phyloP scores from a whole-genome alignment of 805 yeast species.

The Kodamaea restingae region DNA sequence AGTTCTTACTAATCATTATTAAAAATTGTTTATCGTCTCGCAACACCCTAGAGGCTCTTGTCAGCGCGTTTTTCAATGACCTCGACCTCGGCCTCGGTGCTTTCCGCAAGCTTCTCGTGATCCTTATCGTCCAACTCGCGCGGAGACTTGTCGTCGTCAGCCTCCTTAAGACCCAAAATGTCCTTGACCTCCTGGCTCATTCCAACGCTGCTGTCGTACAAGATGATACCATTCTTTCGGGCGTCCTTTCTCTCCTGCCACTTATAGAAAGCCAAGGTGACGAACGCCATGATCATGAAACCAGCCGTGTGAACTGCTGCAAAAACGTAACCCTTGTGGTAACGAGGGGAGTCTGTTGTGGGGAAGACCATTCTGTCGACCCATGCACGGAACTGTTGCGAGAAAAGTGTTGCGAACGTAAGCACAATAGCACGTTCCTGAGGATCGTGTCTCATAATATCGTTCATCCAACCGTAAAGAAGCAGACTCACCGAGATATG shows the following conservation, averaged over 20 bases:
- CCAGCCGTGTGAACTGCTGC: conserved; percentile 15
- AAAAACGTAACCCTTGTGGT: conserved; percentile 20
- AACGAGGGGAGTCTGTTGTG: conserved; percentile 21
- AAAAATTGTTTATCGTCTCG: too few species aligned
- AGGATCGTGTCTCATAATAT: conserved; percentile 19
- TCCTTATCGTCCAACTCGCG: too few species aligned
- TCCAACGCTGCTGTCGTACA: conserved; percentile 15
- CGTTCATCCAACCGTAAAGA: conserved; percentile 22
- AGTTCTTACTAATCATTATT: too few species aligned
- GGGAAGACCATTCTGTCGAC: conserved; percentile 19
- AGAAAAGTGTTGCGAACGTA: conserved; percentile 19
- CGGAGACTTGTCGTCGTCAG: background rate
- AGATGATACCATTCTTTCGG: conserved; percentile 17
- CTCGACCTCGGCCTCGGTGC: too few species aligned
- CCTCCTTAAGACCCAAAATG: background rate
- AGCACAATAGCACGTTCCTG: conserved; percentile 20
- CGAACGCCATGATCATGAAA: conserved; percentile 17
- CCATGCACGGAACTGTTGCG: conserved; percentile 22
- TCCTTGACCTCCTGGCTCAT: conserved; percentile 4
- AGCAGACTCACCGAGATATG: conserved; percentile 22
- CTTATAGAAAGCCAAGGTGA: conserved; percentile 20
- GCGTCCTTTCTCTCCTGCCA: conserved; percentile 18
- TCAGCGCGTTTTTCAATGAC: too few species aligned
- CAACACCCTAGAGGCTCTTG: too few species aligned
- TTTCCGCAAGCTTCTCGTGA: too few species aligned